A percentile compares a stretch with the other conserved stretches of the same genome.
phyloP scores from a whole-genome alignment of 2,329 filamentous ascomycete genomes.

The Ophiostoma novo-ulmi region DNA sequence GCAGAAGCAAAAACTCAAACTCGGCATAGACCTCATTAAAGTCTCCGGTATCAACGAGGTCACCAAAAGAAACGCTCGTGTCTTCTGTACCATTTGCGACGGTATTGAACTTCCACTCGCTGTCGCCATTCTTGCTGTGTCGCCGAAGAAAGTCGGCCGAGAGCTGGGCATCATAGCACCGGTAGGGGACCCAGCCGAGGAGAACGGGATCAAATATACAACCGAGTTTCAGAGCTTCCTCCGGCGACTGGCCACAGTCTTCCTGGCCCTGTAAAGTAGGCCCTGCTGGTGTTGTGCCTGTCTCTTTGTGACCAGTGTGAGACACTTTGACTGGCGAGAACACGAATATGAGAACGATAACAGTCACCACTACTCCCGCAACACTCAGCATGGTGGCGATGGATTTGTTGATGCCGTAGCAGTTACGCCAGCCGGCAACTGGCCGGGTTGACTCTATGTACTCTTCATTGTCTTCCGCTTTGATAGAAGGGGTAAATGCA shows the following conservation, averaged over 20 bases:
- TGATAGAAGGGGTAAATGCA: neutral
- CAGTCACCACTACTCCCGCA: neutral
- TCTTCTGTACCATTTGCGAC: neutral
- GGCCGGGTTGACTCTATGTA: neutral
- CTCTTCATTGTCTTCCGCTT: neutral
- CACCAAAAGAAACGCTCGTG: neutral
- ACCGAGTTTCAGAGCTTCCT: neutral
- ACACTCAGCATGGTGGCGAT: neutral
- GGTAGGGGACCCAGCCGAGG: conserved; percentile 21
- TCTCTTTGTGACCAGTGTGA: neutral
- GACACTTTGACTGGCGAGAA: neutral
- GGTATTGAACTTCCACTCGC: neutral
- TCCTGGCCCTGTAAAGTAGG: neutral
- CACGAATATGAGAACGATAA: neutral
- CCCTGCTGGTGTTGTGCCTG: neutral
- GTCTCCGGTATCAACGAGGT: conserved; percentile 18
- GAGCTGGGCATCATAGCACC: conserved; percentile 21
- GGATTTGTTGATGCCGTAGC: neutral
- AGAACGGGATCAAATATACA: conserved; percentile 23
- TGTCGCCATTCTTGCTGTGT: conserved; percentile 14
- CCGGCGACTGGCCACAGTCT: conserved; percentile 18
- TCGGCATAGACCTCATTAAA: conserved; percentile 18
- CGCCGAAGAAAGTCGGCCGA: conserved; percentile 2
- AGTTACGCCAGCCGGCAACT: neutral
- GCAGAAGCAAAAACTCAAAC: conserved; percentile 17